Evolutionary conservation across 2,329 filamentous ascomycete species (phyloP), one percentile per base, ranked within the genome.

Genomic region (Fusarium sacchari): DNA sequence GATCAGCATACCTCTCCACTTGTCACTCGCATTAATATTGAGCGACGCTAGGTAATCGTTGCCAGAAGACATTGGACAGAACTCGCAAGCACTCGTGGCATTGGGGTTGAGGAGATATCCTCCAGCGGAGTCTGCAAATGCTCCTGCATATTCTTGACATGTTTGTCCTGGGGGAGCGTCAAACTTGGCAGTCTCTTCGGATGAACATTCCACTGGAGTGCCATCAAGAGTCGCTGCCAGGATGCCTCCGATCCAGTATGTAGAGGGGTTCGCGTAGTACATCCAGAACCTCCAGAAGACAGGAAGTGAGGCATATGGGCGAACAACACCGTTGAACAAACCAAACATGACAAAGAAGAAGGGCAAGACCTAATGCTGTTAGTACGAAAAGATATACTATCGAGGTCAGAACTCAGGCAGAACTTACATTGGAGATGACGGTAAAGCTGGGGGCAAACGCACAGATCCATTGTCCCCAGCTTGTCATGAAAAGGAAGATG

Each of bases 381-480:
- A 46, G 28, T 7, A 34, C 17, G n/a, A 17, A 15, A n/a, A 32
- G 26, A 12, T 6, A 22, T 7, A 37, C 15, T 12, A 7, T 20
- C 17, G 32, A 17, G 40, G 17, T 13, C 17, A 56, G 28, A 37
- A 24, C 15, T n/a, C 9, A 0, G 6, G 12, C 30, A 6, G 4
- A 7, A 79, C 83, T 82, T 69, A 82, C 83, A 78, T 95, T 94
- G 47, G 90, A 90, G 73, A 95, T 94, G 71, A 94, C 92, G 2
- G 92, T 94, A 82, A 94, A 94, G 44, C 87, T 91, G 0, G 93
- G 93, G 1, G 93, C 92, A 81, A 95, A 95, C 2, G 94, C 93
- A 71, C 91, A 93, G 75, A 96, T 94, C 93, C 93, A 96, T 80
- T 95, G 93, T 26, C 92, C 94, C 93, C 91, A 95, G 74, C 86